Evolutionary conservation across 2,329 filamentous ascomycete genomes (phyloP).

Genomic region (Diaporthe sp.): DNA sequence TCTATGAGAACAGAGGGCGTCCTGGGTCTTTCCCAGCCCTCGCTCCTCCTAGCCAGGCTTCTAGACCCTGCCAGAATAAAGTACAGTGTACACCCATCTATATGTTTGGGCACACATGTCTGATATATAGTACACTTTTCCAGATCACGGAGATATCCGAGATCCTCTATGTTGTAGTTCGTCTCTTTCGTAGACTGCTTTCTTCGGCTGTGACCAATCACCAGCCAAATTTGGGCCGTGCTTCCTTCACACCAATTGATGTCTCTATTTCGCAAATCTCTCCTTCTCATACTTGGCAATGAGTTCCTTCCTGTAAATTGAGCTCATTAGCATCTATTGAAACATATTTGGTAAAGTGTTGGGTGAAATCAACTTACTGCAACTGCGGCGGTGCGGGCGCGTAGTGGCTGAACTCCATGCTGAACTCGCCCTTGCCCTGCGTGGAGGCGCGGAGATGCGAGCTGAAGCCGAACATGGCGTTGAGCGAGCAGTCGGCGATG

Average conservation of each 20-base stretch:
- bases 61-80: constrained; percentile 13
- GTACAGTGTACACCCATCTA: constrained; percentile 34
- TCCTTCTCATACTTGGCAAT: constrained; percentile 71
- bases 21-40: neutral
- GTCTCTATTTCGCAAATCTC: constrained; percentile 38
- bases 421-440: constrained; percentile 98
- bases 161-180: constrained; percentile 18
- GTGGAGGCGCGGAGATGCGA: constrained; percentile 91
- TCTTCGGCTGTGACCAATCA: neutral
- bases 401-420: constrained; percentile 99
- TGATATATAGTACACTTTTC: constrained; percentile 36
- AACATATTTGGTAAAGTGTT: constrained; percentile 37
- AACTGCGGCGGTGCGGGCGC: constrained; percentile 86
- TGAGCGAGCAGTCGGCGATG: constrained; percentile 90
- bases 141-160: constrained; percentile 6
- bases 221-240: constrained; percentile 32
- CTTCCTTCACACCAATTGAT: neutral
- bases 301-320: constrained; percentile 64
- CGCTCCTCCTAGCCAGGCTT: constrained; percentile 6
- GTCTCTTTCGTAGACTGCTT: neutral
- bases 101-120: constrained; percentile 9
- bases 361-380: constrained; percentile 71
- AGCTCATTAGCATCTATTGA: constrained; percentile 41
- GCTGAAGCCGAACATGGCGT: constrained; percentile 98
- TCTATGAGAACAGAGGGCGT: constrained; percentile 23